Evolutionary conservation across 2,329 filamentous ascomycete species (phyloP).

Genomic region (Botrytis elliptica): DNA sequence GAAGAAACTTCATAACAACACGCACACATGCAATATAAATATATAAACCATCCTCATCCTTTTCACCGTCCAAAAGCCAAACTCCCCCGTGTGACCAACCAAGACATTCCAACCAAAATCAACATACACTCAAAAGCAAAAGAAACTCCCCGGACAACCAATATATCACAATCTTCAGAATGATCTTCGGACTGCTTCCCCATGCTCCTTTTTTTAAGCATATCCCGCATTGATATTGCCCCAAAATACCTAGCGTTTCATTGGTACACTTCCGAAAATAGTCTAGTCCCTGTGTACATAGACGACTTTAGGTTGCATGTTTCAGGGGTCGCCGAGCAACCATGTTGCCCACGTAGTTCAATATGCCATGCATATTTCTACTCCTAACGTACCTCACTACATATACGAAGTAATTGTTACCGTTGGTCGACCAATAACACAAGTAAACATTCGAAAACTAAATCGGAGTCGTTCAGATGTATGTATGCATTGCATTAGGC

Average conservation of each 20-base stretch:
- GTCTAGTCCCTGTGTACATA: slow-evolving; percentile 5
- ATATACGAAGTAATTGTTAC: background rate
- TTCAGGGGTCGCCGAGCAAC: slow-evolving; percentile 14
- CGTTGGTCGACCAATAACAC: background rate
- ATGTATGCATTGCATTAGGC: background rate
- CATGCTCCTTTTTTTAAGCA: background rate
- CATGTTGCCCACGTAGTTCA: background rate
- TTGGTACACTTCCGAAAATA: background rate
- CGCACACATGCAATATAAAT: background rate
- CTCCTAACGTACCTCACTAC: background rate
- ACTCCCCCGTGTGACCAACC: background rate
- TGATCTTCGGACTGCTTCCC: background rate
- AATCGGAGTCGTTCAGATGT: background rate
- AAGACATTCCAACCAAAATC: slow-evolving; percentile 7
- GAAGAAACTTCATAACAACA: background rate
- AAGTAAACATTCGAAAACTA: background rate
- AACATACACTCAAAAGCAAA: background rate
- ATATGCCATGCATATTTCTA: background rate
- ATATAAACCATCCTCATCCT: background rate
- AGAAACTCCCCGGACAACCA: background rate
- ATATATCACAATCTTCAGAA: slow-evolving; percentile 7
- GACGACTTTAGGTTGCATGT: background rate
- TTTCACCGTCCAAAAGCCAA: slow-evolving; percentile 2
- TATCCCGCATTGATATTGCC: background rate
- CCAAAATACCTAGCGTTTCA: background rate